Percentiles rank a stretch among this genome's conserved stretches.
Evolutionary conservation across 306 rosid genomes (phyloP).

Genomic region (Canavalia ensiformis): DNA sequence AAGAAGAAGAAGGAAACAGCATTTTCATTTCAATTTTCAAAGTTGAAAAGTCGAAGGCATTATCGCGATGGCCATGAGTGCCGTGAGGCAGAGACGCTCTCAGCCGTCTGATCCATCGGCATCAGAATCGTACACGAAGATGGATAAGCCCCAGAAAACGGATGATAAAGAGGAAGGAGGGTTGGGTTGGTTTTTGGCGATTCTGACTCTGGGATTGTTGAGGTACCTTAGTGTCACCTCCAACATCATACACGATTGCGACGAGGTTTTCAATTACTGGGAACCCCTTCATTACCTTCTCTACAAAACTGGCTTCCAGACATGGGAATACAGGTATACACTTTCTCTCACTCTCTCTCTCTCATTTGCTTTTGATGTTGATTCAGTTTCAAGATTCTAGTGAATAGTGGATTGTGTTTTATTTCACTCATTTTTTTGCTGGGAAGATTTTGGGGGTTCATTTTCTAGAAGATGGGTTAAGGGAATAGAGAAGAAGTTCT

Average conservation of each 20-base stretch:
- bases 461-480: too few species aligned
- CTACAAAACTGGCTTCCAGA: conserved; percentile 93
- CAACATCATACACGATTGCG: conserved; percentile 95
- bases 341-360: not conserved
- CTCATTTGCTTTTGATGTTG: not conserved
- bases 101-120: conserved; percentile 62
- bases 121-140: conserved; percentile 64
- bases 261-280: conserved; percentile 98
- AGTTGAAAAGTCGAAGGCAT: not conserved
- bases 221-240: conserved; percentile 94
- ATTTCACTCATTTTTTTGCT: conserved; percentile 4
- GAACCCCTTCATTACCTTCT: conserved; percentile 98
- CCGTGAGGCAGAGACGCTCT: conserved; percentile 72
- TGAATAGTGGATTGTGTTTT: conserved; percentile 15
- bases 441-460: too few species aligned
- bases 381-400: not conserved
- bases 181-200: conserved; percentile 72
- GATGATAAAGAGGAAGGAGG: conserved; percentile 54
- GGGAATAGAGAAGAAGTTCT: too few species aligned
- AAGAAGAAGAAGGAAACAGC: not conserved
- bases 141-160: conserved; percentile 63
- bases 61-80: conserved; percentile 56
- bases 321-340: conserved; percentile 90
- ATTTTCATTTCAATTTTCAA: not conserved
- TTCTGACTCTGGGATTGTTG: conserved; percentile 70